A percentile compares a stretch with the other conserved stretches of the same genome.
phyloP scores from a whole-genome alignment of 2,329 filamentous ascomycete genomes.

The Fusarium camptoceras region DNA sequence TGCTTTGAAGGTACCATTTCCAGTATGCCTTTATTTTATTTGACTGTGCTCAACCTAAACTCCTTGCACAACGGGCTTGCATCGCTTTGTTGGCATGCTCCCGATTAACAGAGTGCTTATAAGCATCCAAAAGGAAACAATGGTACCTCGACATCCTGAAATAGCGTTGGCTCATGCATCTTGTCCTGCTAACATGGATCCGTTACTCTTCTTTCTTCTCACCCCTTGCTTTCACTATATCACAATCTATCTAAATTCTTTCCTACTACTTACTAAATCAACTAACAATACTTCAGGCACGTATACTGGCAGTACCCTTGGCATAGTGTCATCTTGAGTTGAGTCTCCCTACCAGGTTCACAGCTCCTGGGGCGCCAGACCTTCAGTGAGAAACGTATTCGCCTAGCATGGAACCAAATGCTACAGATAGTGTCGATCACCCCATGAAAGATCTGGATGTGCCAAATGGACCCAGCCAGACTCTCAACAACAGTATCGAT shows the following conservation, averaged over 20 bases:
- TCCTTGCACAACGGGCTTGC: not conserved
- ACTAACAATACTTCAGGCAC: slow-evolving; percentile 19
- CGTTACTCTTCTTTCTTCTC: not conserved
- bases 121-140: slow-evolving; percentile 6
- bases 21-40: slow-evolving; percentile 1
- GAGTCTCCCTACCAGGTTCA: slow-evolving; percentile 13
- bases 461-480: slow-evolving; percentile 43
- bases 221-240: not conserved
- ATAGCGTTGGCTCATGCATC: slow-evolving; percentile 7
- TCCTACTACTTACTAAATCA: not conserved
- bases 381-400: slow-evolving; percentile 25
- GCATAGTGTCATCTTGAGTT: slow-evolving; percentile 2
- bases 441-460: slow-evolving; percentile 56
- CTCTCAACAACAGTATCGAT: slow-evolving; percentile 42
- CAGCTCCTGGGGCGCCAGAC: slow-evolving; percentile 35
- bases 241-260: not conserved
- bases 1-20: not conserved
- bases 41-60: not conserved
- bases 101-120: not conserved
- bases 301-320: not conserved
- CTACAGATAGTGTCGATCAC: slow-evolving; percentile 59
- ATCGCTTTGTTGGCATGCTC: not conserved
- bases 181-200: slow-evolving; percentile 6
- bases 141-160: not conserved
- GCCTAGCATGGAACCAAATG: slow-evolving; percentile 37